A percentile compares a stretch with the other conserved stretches of the same genome.
Conservation (phyloP, 306 rosid species). For the Astragalus glycyphyllos region DNA sequence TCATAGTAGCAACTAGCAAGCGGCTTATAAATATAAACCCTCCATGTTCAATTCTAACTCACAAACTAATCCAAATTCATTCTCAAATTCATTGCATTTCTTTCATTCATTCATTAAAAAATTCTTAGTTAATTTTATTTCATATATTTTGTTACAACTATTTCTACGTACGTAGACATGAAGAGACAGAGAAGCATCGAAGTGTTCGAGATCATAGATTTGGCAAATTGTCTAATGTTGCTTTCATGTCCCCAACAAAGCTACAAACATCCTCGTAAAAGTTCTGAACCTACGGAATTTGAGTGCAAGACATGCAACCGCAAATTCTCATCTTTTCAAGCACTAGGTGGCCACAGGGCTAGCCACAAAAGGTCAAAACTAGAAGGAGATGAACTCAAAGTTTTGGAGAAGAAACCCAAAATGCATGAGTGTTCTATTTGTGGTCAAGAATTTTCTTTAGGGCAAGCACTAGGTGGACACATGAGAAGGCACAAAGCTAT, state of each 20-base stretch:
- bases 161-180: slow-evolving; percentile 31
- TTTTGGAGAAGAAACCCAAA: slow-evolving; percentile 41
- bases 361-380: slow-evolving; percentile 66
- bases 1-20: neutral
- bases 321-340: slow-evolving; percentile 79
- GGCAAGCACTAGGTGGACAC: slow-evolving; percentile 92
- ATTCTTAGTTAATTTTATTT: neutral
- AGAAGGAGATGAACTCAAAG: neutral
- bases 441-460: slow-evolving; percentile 65
- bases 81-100: neutral
- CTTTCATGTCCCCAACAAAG: slow-evolving; percentile 43
- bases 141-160: neutral
- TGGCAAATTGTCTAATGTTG: slow-evolving; percentile 53
- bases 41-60: slow-evolving; percentile 10
- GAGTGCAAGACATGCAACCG: slow-evolving; percentile 88
- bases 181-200: slow-evolving; percentile 55
- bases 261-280: neutral
- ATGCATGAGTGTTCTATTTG: slow-evolving; percentile 71
- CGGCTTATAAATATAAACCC: slow-evolving; percentile 33
- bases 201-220: slow-evolving; percentile 36
- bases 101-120: neutral
- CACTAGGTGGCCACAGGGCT: slow-evolving; percentile 86
- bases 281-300: slow-evolving; percentile 32
- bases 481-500: slow-evolving; percentile 69
- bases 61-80: neutral